Percentiles rank a stretch among this genome's conserved stretches.
Evolutionary conservation across 495 filamentous ascomycete species (phyloP).

Genomic region (Lindgomyces ingoldianus): DNA sequence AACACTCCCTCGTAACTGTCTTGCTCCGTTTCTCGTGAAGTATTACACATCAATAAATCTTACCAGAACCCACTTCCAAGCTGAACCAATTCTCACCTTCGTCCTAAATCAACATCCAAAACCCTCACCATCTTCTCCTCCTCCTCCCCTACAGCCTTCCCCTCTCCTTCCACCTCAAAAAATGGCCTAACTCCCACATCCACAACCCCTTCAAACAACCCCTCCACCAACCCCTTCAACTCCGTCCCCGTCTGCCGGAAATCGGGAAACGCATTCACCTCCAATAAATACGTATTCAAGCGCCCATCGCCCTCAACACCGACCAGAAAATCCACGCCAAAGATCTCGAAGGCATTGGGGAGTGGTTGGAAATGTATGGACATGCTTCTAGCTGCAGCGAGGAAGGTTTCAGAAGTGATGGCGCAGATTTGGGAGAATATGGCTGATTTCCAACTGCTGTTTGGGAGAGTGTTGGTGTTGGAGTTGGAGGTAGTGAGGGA

Average conservation of each 20-base stretch:
- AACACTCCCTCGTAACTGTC: no score
- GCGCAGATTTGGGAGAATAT: constrained; percentile 72
- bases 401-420: constrained; percentile 73
- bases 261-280: constrained; percentile 97
- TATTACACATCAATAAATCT: background rate
- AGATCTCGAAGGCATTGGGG: constrained; percentile 86
- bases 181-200: constrained; percentile 64
- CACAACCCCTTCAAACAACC: constrained; percentile 74
- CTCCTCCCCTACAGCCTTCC: constrained; percentile 28
- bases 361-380: constrained; percentile 86
- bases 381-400: constrained; percentile 80
- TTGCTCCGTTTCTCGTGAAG: no score
- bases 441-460: constrained; percentile 54
- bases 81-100: no score
- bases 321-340: constrained; percentile 87
- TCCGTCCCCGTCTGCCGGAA: constrained; percentile 85
- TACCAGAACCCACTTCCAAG: no score
- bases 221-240: constrained; percentile 66
- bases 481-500: constrained; percentile 20
- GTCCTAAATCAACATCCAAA: constrained; percentile 64
- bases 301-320: constrained; percentile 49
- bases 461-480: background rate
- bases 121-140: constrained; percentile 54
- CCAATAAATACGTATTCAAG: constrained; percentile 71
- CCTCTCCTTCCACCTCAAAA: constrained; percentile 50